Evolutionary conservation across 2,329 filamentous ascomycete species (phyloP).

Genomic region (Neospermospora avenae): DNA sequence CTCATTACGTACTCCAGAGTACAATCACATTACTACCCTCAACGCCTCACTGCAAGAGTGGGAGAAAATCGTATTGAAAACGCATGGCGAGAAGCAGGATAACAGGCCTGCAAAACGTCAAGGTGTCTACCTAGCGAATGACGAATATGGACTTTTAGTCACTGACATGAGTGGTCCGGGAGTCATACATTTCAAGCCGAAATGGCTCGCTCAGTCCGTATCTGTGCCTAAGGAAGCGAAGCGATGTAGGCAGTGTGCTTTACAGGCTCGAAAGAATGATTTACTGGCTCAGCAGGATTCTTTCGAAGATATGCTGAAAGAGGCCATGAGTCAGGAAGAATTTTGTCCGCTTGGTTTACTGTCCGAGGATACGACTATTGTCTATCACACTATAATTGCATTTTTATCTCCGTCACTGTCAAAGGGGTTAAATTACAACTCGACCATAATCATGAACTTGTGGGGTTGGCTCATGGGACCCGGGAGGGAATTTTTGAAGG

Average conservation of each 20-base stretch:
- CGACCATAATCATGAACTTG: too few species aligned
- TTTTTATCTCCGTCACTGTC: too few species aligned
- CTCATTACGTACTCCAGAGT: conserved; percentile 38
- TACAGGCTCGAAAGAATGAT: conserved; percentile 27
- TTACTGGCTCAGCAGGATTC: conserved; percentile 16
- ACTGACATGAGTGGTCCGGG: conserved; percentile 63
- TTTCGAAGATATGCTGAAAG: conserved; percentile 25
- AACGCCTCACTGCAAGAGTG: too few species aligned
- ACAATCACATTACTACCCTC: conserved; percentile 43
- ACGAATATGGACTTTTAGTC: conserved; percentile 66
- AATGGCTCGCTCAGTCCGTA: conserved; percentile 77
- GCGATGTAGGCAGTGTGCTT: conserved; percentile 73
- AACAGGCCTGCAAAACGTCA: conserved; percentile 46
- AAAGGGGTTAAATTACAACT: too few species aligned
- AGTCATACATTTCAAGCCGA: conserved; percentile 76
- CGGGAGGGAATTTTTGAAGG: conserved; percentile 30
- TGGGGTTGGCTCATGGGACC: conserved; percentile 37
- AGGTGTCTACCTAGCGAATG: conserved; percentile 49
- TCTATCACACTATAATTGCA: too few species aligned
- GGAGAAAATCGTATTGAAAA: too few species aligned
- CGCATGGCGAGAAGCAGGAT: conserved; percentile 3
- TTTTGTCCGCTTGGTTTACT: conserved; percentile 67
- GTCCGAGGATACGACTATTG: conserved; percentile 45
- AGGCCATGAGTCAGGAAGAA: not conserved
- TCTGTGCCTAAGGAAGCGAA: conserved; percentile 60